These are phyloP conservation scores for Magnolia officinalis DNA, from an alignment of 164 flowering plant genomes.

Conservation along the genomic window DNA sequence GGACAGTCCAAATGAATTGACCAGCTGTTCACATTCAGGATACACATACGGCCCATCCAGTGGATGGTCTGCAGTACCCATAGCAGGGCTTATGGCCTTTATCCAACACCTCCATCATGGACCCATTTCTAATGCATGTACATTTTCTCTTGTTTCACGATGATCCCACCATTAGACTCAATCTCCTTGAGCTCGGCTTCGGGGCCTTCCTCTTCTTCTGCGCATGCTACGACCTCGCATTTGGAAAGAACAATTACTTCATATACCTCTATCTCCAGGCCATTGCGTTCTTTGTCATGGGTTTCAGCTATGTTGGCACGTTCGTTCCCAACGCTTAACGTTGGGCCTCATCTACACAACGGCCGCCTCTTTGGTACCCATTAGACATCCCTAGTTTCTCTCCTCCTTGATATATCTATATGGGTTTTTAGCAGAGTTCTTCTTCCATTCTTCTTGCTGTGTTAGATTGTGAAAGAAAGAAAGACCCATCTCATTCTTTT, in stretches of 20 bases:
- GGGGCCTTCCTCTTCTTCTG: conserved; percentile 61
- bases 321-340: conserved; percentile 34
- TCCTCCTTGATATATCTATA: not conserved
- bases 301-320: conserved; percentile 81
- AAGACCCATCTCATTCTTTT: conserved; percentile 13
- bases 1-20: too few species aligned
- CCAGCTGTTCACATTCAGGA: too few species aligned
- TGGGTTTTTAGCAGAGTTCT: not conserved
- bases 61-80: too few species aligned
- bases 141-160: not conserved
- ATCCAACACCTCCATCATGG: not conserved
- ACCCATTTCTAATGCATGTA: not conserved
- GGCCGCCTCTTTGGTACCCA: not conserved
- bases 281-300: conserved; percentile 63
- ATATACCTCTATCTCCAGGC: conserved; percentile 66
- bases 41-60: too few species aligned
- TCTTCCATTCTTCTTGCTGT: not conserved
- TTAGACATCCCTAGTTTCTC: not conserved
- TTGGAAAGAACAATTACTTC: conserved; percentile 66
- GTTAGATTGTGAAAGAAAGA: conserved; percentile 4
- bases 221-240: conserved; percentile 58
- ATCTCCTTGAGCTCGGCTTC: conserved; percentile 51
- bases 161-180: conserved; percentile 37
- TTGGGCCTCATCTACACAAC: not conserved
- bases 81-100: too few species aligned